These are phyloP conservation scores for Knoxdaviesia capensis DNA, from an alignment of 2,329 filamentous ascomycete species.

Conservation along the genomic window DNA sequence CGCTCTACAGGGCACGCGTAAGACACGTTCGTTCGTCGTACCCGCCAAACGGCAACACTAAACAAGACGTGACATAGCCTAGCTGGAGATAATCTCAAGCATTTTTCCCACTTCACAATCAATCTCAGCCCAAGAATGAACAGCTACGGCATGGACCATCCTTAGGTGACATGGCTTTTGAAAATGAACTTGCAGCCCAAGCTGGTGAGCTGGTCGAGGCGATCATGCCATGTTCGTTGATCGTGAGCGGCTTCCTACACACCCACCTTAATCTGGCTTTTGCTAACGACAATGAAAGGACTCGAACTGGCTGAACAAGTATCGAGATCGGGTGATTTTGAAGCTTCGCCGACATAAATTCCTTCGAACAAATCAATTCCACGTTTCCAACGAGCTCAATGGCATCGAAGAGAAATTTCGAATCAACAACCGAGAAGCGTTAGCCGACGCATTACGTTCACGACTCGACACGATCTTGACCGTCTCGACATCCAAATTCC, in stretches of 20 bases:
- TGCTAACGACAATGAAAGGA: too few relatives aligned
- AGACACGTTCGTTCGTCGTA: too few relatives aligned
- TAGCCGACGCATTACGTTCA: slow-evolving; percentile 49
- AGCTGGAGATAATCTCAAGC: too few relatives aligned
- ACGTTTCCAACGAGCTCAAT: slow-evolving; percentile 41
- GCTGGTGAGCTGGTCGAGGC: slow-evolving; percentile 51
- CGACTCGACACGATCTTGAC: slow-evolving; percentile 37
- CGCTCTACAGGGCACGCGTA: too few relatives aligned
- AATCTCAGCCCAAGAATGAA: too few relatives aligned
- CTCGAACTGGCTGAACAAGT: slow-evolving; percentile 15
- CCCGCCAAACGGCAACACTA: too few relatives aligned
- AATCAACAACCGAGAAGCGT: slow-evolving; percentile 55
- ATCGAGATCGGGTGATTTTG: slow-evolving; percentile 28
- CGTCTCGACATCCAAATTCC: slow-evolving; percentile 35
- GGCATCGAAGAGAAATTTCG: slow-evolving; percentile 76
- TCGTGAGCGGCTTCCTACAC: too few relatives aligned
- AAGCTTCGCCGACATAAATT: slow-evolving; percentile 33
- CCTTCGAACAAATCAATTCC: slow-evolving; percentile 56
- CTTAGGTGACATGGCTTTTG: slow-evolving; percentile 41
- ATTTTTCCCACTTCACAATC: too few relatives aligned
- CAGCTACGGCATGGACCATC: too few relatives aligned
- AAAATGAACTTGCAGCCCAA: slow-evolving; percentile 41
- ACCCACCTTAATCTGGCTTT: too few relatives aligned
- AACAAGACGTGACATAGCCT: too few relatives aligned
- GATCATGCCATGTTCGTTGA: slow-evolving; percentile 21